phyloP scores from a whole-genome alignment of 768 basidiomycete species.

The Collybiopsis luxurians region DNA sequence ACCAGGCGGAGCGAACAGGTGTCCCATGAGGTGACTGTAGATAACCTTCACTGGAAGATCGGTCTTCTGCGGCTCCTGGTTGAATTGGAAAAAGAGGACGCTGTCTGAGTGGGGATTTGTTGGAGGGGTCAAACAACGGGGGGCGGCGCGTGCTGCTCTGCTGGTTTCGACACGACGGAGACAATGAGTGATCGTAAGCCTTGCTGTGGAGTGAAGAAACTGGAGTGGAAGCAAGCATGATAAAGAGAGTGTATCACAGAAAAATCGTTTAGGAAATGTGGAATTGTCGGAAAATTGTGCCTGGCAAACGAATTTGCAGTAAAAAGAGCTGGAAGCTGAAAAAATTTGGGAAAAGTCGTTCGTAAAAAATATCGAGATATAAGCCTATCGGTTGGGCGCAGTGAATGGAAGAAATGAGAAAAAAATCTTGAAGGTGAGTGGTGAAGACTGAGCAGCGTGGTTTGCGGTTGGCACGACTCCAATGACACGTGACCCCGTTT shows the following conservation, averaged over 20 bases:
- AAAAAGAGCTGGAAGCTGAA: neutral
- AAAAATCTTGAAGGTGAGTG: neutral
- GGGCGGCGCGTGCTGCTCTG: conserved; percentile 32
- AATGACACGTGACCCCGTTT: too few species aligned
- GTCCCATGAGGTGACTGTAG: conserved; percentile 51
- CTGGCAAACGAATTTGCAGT: neutral
- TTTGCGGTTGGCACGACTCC: too few species aligned
- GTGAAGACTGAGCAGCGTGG: too few species aligned
- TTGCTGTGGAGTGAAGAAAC: conserved; percentile 29
- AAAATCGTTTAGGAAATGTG: conserved; percentile 5
- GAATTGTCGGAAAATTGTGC: neutral
- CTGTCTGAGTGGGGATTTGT: conserved; percentile 58
- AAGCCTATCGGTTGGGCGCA: conserved; percentile 2
- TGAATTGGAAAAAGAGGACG: conserved; percentile 35
- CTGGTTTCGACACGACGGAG: conserved; percentile 33
- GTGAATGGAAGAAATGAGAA: neutral
- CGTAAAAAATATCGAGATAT: neutral
- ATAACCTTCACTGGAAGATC: conserved; percentile 43
- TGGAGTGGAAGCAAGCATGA: conserved; percentile 46
- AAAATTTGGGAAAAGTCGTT: neutral
- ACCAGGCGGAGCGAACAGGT: conserved; percentile 35
- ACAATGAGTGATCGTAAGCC: conserved; percentile 27
- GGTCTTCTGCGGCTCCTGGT: conserved; percentile 18
- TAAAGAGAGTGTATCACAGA: conserved; percentile 15
- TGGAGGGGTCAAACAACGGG: conserved; percentile 51